These are phyloP conservation scores for Apophysomyces elegans DNA, from an alignment of 371 early-diverging fungal species.

Conservation along the genomic window DNA sequence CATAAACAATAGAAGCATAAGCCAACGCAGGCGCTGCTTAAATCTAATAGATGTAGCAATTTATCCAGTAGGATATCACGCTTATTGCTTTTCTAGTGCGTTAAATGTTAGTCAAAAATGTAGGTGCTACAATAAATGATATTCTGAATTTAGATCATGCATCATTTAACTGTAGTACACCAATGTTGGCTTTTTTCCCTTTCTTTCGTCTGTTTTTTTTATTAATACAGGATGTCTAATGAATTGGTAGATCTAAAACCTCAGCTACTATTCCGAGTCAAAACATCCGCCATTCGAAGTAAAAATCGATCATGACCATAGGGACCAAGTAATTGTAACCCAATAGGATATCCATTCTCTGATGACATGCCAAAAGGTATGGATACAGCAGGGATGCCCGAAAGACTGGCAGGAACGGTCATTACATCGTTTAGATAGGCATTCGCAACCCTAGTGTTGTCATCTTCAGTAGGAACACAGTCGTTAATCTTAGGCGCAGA, in stretches of 20 bases:
- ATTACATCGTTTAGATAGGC: conserved; percentile 87
- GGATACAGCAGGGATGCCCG: conserved; percentile 77
- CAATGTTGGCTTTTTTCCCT: background rate
- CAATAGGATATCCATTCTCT: conserved; percentile 66
- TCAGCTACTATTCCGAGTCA: background rate
- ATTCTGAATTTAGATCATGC: too few relatives aligned
- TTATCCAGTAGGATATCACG: too few relatives aligned
- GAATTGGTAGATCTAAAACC: background rate
- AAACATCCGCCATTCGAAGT: conserved; percentile 40
- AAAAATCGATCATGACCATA: conserved; percentile 78
- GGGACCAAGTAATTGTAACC: conserved; percentile 82
- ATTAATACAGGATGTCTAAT: too few relatives aligned
- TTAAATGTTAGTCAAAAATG: too few relatives aligned
- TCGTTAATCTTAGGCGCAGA: conserved; percentile 62
- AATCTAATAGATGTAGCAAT: too few relatives aligned
- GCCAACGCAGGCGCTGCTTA: too few relatives aligned
- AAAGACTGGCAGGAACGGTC: conserved; percentile 89
- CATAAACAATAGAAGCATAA: too few relatives aligned
- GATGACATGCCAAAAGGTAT: conserved; percentile 57
- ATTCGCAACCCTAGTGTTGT: conserved; percentile 27
- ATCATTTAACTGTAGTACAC: too few relatives aligned
- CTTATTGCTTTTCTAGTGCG: too few relatives aligned
- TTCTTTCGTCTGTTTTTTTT: background rate
- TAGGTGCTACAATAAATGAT: too few relatives aligned
- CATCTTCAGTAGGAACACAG: conserved; percentile 29